Conservation (phyloP, 2,329 filamentous ascomycete species). For the Whalleya microplaca region DNA sequence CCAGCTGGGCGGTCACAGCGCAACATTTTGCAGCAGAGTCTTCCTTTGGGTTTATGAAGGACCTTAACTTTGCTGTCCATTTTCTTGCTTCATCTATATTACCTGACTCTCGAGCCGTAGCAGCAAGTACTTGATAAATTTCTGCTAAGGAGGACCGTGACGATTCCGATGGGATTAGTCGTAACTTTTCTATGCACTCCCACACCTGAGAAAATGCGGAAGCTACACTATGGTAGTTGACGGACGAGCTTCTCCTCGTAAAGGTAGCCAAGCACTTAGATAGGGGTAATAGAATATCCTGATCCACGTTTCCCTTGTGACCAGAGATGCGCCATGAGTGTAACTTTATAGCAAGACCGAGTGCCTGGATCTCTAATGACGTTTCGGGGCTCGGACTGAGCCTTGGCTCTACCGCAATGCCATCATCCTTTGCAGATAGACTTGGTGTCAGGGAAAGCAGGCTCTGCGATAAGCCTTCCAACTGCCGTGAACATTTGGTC, state of each 20-base stretch:
- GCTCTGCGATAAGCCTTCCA: slow-evolving; percentile 68
- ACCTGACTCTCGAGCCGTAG: slow-evolving; percentile 50
- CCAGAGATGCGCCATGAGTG: slow-evolving; percentile 67
- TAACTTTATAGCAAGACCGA: slow-evolving; percentile 65
- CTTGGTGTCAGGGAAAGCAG: slow-evolving; percentile 70
- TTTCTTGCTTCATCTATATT: slow-evolving; percentile 53
- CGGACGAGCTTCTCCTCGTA: slow-evolving; percentile 51
- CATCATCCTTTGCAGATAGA: slow-evolving; percentile 66
- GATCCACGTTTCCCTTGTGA: slow-evolving; percentile 62
- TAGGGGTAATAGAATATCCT: slow-evolving; percentile 69
- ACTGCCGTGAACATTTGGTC: slow-evolving; percentile 64
- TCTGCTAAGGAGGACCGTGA: slow-evolving; percentile 49
- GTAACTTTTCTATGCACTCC: slow-evolving; percentile 41
- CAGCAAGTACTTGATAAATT: slow-evolving; percentile 58
- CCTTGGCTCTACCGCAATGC: slow-evolving; percentile 54
- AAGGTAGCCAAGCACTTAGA: slow-evolving; percentile 66
- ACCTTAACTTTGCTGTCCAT: slow-evolving; percentile 57
- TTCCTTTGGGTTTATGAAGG: slow-evolving; percentile 40
- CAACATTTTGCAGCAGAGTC: slow-evolving; percentile 56
- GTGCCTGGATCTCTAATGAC: slow-evolving; percentile 65
- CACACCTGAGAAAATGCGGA: slow-evolving; percentile 43
- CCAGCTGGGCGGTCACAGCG: slow-evolving; percentile 57
- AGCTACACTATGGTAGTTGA: slow-evolving; percentile 45
- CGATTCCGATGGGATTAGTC: slow-evolving; percentile 39
- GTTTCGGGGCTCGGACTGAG: slow-evolving; percentile 59